Percentiles rank a stretch among this genome's conserved stretches.
Conservation (phyloP, 345 rosid species). For the Rhizophora apiculata region DNA sequence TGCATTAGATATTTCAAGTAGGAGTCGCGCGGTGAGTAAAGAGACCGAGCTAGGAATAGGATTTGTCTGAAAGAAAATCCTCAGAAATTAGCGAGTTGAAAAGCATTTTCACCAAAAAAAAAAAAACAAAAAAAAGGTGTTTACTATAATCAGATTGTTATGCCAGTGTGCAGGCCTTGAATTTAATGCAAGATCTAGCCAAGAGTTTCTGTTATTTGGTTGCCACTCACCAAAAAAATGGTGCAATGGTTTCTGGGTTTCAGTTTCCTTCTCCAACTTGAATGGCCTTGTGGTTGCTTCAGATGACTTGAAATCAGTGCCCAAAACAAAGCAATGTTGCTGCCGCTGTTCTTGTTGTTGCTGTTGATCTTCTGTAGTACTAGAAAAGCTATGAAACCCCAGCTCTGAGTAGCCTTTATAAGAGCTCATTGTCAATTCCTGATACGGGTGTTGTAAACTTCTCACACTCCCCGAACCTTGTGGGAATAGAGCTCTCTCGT, state of each 20-base stretch:
- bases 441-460: constrained; percentile 27
- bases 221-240: constrained; percentile 69
- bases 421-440: constrained; percentile 21
- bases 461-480: constrained; percentile 49
- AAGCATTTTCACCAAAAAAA: background rate
- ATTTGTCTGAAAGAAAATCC: too few species aligned
- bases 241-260: constrained; percentile 63
- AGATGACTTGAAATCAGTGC: constrained; percentile 62
- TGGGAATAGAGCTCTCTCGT: constrained; percentile 66
- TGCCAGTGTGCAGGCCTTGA: constrained; percentile 41
- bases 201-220: constrained; percentile 47
- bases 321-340: constrained; percentile 62
- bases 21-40: too few species aligned
- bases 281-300: constrained; percentile 30
- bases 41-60: too few species aligned
- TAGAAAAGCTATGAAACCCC: constrained; percentile 33
- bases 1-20: too few species aligned
- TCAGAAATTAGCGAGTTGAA: too few species aligned
- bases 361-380: constrained; percentile 26
- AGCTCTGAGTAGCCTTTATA: constrained; percentile 30
- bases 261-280: constrained; percentile 44
- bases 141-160: background rate
- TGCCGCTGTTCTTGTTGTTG: constrained; percentile 28
- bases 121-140: background rate
- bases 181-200: constrained; percentile 50